Base-by-base conservation (phyloP, 2,329 filamentous ascomycete species). In the Ophiostoma tasmaniense region DNA sequence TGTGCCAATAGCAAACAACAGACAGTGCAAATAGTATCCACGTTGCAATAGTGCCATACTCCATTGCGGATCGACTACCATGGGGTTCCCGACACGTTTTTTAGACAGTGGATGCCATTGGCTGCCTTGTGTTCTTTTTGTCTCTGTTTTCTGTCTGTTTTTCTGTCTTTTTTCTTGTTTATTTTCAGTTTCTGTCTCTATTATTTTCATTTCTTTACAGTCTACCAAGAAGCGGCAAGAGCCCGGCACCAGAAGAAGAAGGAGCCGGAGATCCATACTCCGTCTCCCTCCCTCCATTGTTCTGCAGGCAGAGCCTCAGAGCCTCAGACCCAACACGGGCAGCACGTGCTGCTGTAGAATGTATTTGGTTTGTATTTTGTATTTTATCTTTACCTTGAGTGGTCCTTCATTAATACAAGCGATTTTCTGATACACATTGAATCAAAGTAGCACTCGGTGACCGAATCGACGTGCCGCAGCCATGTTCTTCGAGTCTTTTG, bases 321-420 rank as follows among this genome's bases (percentile, higher is more conserved):
- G 61, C 61, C 33, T 37, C 61, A 20, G 61, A 64, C 8, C 61
- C 61, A 64, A 64, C 61, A 64, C 61, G 33, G 33, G 30, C 17
- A 22, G 20, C 61, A 64, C 61, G 61, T 64, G 61, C 30, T 28
- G 11, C 25, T 1, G 25, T 17, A 4, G 25, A 6, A 13, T 25
- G 50, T 1, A 28, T 28, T 17, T 25, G 20, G 6, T 17, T 30
- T 61, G 8, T 30, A 3, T 33, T 30, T 30, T 30, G 7, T 55
- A 22, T 55, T 25, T 20, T 8, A 20, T 45, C 14, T 17, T 45
- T 17, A 3, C 6, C 5, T 17, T 45, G 17, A 1, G n/a, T n/a
- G 2, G 10, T 45, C 5, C 42, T n/a, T 7, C 20, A 8, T 0
- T 8, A 8, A n/a, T 45, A 7, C 17, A 20, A 20, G 4, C n/a